Conservation (phyloP, 2,329 filamentous ascomycete species). For the Apiospora aurea region DNA sequence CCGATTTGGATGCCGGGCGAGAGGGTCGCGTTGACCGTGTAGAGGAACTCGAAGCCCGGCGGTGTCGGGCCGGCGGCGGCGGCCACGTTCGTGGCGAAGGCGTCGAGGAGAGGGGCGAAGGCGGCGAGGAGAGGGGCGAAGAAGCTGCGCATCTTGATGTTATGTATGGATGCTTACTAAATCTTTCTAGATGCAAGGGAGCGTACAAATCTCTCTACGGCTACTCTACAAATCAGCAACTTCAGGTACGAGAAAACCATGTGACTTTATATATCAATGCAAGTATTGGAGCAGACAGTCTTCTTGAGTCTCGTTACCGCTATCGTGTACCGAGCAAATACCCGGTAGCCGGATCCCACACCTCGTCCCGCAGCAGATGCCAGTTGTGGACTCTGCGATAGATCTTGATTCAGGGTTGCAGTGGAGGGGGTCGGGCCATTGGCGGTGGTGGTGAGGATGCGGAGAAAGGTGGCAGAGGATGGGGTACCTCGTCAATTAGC, state of each 20-base stretch:
- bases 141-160: conserved; percentile 11
- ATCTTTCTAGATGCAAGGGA: too few species aligned
- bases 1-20: conserved; percentile 35
- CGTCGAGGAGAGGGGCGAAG: conserved; percentile 9
- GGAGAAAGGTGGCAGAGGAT: conserved; percentile 4
- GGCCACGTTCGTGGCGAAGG: not conserved
- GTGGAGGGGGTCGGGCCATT: not conserved
- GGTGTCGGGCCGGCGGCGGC: conserved; percentile 25
- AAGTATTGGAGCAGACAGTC: not conserved
- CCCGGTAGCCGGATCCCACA: not conserved
- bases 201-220: too few species aligned
- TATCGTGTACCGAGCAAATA: conserved; percentile 9
- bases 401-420: conserved; percentile 19
- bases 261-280: not conserved
- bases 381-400: not conserved
- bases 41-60: conserved; percentile 38
- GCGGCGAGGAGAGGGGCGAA: conserved; percentile 9
- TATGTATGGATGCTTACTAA: not conserved
- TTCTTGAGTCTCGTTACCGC: not conserved
- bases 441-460: not conserved
- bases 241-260: not conserved
- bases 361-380: conserved; percentile 11
- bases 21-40: conserved; percentile 40
- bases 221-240: not conserved
- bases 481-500: not conserved